A percentile compares a stretch with the other conserved stretches of the same genome.
Evolutionary conservation across 441 rosid species (phyloP).

Genomic region (California macrophylla): DNA sequence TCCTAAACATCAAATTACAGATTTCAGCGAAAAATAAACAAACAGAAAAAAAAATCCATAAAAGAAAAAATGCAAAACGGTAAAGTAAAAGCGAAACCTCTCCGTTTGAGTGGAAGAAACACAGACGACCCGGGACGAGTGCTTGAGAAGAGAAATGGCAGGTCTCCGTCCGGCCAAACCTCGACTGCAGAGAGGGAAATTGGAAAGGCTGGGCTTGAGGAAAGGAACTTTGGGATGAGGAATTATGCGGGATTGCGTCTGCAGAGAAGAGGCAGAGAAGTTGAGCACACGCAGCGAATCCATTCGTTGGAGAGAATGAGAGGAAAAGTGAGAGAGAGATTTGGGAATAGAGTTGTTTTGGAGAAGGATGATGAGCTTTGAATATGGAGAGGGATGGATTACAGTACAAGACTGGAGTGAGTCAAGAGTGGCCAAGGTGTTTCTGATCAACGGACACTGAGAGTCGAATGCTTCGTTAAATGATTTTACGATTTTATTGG

Average conservation of each 20-base stretch:
- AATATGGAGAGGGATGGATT: neutral
- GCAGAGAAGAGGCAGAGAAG: neutral
- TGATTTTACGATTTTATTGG: too few relatives aligned
- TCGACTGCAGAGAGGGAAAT: neutral
- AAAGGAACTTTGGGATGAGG: neutral
- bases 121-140: neutral
- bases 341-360: neutral
- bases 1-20: neutral
- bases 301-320: slow-evolving; percentile 3
- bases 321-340: neutral
- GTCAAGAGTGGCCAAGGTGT: neutral
- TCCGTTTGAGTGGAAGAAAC: neutral
- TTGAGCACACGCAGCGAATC: neutral
- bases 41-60: neutral
- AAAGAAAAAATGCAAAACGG: neutral
- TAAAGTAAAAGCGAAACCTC: neutral
- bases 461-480: too few relatives aligned
- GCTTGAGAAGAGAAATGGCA: neutral
- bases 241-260: neutral
- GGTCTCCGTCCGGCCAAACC: neutral
- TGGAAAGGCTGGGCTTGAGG: neutral
- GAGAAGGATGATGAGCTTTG: neutral
- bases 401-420: neutral
- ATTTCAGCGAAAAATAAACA: neutral
- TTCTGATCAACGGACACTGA: too few relatives aligned